Evolutionary conservation across 2,329 filamentous ascomycete genomes (phyloP).

Genomic region (Coniella vitis): DNA sequence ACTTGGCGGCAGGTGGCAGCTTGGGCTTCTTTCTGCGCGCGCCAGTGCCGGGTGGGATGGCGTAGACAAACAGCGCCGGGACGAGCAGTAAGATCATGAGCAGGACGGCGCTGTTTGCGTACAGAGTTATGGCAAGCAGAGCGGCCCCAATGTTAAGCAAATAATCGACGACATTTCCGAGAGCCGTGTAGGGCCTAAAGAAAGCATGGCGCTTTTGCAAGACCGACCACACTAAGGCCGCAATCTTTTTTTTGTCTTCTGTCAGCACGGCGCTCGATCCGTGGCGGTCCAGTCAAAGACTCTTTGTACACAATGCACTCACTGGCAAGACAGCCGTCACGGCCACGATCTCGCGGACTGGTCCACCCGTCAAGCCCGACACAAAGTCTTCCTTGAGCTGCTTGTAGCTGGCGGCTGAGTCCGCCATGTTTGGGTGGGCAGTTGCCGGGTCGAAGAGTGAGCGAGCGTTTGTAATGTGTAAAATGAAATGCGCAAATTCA

Average conservation of each 20-base stretch:
- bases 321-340: slow-evolving; percentile 84
- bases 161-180: slow-evolving; percentile 72
- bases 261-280: neutral
- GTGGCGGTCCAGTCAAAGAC: too few species aligned
- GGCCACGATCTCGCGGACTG: slow-evolving; percentile 76
- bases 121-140: slow-evolving; percentile 79
- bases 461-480: neutral
- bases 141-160: slow-evolving; percentile 78
- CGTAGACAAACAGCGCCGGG: slow-evolving; percentile 60
- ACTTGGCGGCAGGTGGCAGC: slow-evolving; percentile 35
- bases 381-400: slow-evolving; percentile 92
- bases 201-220: slow-evolving; percentile 78
- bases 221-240: slow-evolving; percentile 80
- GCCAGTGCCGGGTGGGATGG: slow-evolving; percentile 38
- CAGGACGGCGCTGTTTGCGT: slow-evolving; percentile 66
- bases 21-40: slow-evolving; percentile 42
- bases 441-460: slow-evolving; percentile 4
- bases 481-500: neutral
- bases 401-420: slow-evolving; percentile 63
- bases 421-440: slow-evolving; percentile 20
- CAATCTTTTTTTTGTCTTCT: slow-evolving; percentile 47
- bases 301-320: slow-evolving; percentile 28
- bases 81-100: slow-evolving; percentile 68
- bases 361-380: slow-evolving; percentile 79
- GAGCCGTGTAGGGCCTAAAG: slow-evolving; percentile 66